A percentile compares a stretch with the other conserved stretches of the same genome.
These are phyloP conservation scores for Colletotrichum abscissum DNA, from an alignment of 2,329 filamentous ascomycete species.

Conservation along the genomic window DNA sequence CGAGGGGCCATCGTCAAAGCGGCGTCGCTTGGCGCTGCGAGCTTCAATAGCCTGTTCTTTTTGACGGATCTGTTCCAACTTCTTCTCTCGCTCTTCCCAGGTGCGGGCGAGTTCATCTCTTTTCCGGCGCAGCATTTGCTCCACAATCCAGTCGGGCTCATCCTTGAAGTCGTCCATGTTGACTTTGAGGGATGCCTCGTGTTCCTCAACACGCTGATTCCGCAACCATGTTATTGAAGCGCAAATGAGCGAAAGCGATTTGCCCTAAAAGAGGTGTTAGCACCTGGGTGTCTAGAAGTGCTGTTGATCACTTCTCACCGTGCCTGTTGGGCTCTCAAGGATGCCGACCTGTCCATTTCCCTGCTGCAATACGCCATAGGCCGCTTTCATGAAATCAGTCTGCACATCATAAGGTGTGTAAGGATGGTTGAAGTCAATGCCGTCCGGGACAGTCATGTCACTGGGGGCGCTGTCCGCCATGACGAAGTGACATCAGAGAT, in stretches of 20 bases:
- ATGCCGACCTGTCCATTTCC: conserved; percentile 83
- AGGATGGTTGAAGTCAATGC: conserved; percentile 83
- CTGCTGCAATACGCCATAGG: conserved; percentile 80
- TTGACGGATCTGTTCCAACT: conserved; percentile 73
- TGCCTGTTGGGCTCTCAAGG: conserved; percentile 93
- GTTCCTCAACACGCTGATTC: conserved; percentile 75
- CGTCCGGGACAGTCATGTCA: conserved; percentile 37
- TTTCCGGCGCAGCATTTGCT: conserved; percentile 78
- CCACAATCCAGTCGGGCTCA: conserved; percentile 87
- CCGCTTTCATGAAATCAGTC: conserved; percentile 84
- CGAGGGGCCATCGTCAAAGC: conserved; percentile 49
- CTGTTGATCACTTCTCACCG: conserved; percentile 51
- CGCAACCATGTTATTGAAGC: conserved; percentile 92
- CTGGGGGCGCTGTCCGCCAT: conserved; percentile 25
- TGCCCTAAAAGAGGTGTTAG: conserved; percentile 66
- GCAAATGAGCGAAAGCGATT: conserved; percentile 92
- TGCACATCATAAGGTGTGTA: conserved; percentile 91
- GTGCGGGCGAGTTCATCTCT: conserved; percentile 73
- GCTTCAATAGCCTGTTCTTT: conserved; percentile 69
- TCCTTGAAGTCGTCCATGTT: conserved; percentile 63
- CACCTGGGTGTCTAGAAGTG: not conserved
- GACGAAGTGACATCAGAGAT: not conserved
- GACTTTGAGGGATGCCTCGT: conserved; percentile 62
- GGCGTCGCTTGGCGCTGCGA: conserved; percentile 58
- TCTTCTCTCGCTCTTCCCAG: conserved; percentile 80